Percentiles rank a stretch among this genome's conserved stretches.
Evolutionary conservation across 345 rosid species (phyloP).

Genomic region (Erucastrum elatum): DNA sequence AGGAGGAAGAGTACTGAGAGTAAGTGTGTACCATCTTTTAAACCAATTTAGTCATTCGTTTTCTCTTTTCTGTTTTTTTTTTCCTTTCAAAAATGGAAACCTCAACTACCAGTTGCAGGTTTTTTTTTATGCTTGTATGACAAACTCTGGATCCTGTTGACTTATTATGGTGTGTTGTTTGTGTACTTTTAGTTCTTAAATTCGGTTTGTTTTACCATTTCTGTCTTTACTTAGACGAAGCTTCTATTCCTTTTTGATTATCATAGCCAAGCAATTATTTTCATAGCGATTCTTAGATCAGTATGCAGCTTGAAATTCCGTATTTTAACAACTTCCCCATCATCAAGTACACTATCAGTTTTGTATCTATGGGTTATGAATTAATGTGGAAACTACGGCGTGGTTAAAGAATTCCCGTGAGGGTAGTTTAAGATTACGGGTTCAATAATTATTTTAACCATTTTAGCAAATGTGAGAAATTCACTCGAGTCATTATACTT

Average conservation of each 20-base stretch:
- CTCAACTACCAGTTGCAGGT: conserved; percentile 35
- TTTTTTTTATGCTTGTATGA: conserved; percentile 6
- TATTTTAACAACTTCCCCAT: too few relatives aligned
- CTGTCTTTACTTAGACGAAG: background rate
- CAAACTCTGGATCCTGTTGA: background rate
- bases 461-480: background rate
- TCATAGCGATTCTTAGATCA: background rate
- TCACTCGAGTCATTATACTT: background rate
- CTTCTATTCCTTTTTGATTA: background rate
- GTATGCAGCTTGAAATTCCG: too few relatives aligned
- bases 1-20: conserved; percentile 34
- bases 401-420: background rate
- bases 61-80: background rate
- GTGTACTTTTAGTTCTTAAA: background rate
- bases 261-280: background rate
- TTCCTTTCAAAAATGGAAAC: background rate
- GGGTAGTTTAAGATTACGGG: background rate
- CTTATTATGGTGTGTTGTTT: background rate
- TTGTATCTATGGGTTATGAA: background rate
- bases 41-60: background rate
- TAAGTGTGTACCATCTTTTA: background rate
- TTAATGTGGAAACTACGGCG: conserved; percentile 5
- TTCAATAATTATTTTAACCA: background rate
- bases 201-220: background rate
- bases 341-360: background rate